phyloP scores from a whole-genome alignment of 805 yeast genomes.

The Saturnispora hagleri region DNA sequence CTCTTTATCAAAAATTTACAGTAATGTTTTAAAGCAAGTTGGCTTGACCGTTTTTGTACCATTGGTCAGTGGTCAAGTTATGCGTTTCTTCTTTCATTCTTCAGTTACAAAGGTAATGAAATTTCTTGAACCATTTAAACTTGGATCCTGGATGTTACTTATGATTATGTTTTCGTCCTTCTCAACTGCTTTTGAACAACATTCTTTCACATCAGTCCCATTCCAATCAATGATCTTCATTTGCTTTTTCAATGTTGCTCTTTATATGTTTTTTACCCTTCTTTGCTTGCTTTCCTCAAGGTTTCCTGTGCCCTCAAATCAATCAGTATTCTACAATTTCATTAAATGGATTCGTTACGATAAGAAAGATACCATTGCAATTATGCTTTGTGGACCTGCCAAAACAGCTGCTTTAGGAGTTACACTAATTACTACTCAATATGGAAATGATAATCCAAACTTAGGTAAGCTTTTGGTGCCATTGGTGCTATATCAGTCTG shows the following conservation, averaged over 20 bases:
- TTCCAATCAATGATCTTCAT: constrained; percentile 61
- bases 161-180: constrained; percentile 48
- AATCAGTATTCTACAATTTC: constrained; percentile 36
- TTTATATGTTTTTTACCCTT: constrained; percentile 66
- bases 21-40: constrained; percentile 74
- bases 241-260: constrained; percentile 74
- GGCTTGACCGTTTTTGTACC: constrained; percentile 77
- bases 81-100: constrained; percentile 58
- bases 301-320: constrained; percentile 48
- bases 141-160: constrained; percentile 71
- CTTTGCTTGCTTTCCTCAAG: constrained; percentile 52
- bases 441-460: constrained; percentile 50
- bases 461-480: constrained; percentile 72
- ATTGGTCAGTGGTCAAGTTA: constrained; percentile 73
- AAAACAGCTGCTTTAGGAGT: constrained; percentile 91
- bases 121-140: constrained; percentile 52
- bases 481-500: constrained; percentile 74
- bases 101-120: constrained; percentile 51
- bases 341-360: constrained; percentile 45
- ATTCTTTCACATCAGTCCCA: constrained; percentile 55
- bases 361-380: constrained; percentile 61
- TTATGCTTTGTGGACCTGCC: constrained; percentile 85
- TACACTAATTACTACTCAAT: constrained; percentile 51
- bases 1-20: constrained; percentile 45
- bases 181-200: constrained; percentile 32